These are phyloP conservation scores for Knufia petricola DNA, from an alignment of 2,329 filamentous ascomycete species.

Conservation along the genomic window DNA sequence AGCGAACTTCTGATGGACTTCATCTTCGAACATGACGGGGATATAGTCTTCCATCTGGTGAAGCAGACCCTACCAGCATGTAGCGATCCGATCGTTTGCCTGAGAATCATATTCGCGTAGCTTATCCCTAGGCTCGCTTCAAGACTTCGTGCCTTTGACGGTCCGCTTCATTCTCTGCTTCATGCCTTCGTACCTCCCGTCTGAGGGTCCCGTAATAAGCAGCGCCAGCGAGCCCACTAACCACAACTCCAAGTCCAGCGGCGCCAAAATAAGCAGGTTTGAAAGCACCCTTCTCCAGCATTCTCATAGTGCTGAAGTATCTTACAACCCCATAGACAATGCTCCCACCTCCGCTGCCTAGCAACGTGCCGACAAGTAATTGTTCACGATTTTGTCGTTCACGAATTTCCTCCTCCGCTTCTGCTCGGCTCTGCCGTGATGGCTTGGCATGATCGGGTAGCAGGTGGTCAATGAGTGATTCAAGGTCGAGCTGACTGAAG, in stretches of 20 bases:
- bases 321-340: constrained; percentile 40
- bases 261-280: constrained; percentile 12
- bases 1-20: too few relatives aligned
- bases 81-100: too few relatives aligned
- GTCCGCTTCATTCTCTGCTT: background rate
- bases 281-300: constrained; percentile 37
- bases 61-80: too few relatives aligned
- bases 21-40: too few relatives aligned
- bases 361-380: constrained; percentile 33
- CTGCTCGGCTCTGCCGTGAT: constrained; percentile 10
- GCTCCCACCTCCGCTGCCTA: constrained; percentile 37
- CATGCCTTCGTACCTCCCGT: background rate
- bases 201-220: constrained; percentile 5
- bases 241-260: background rate
- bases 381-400: constrained; percentile 19
- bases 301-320: constrained; percentile 38
- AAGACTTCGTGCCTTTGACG: background rate
- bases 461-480: constrained; percentile 23
- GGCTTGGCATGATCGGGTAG: constrained; percentile 12
- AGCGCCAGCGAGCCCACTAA: background rate
- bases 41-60: too few relatives aligned
- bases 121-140: too few relatives aligned
- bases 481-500: constrained; percentile 38
- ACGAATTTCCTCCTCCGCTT: constrained; percentile 11
- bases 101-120: too few relatives aligned